Evolutionary conservation across 1,284 basidiomycete genomes (phyloP).

Genomic region (Neonothopanus nambi): DNA sequence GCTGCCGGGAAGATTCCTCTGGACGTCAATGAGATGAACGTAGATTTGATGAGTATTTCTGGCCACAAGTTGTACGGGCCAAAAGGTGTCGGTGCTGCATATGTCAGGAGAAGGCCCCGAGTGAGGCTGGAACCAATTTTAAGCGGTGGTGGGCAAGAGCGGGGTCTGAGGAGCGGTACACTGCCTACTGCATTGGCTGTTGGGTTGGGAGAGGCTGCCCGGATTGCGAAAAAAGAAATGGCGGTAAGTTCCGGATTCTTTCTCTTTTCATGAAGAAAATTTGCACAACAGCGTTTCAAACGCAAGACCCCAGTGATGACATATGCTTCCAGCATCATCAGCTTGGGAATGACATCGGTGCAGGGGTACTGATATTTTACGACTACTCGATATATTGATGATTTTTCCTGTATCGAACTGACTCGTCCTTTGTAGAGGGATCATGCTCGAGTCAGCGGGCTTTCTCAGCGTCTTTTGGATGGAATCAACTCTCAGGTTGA

Average conservation of each 20-base stretch:
- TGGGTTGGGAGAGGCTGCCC: conserved; percentile 93
- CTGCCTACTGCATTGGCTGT: conserved; percentile 89
- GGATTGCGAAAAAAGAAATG: conserved; percentile 93
- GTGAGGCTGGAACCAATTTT: conserved; percentile 95
- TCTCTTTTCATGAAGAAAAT: conserved; percentile 50
- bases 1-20: conserved; percentile 90
- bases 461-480: conserved; percentile 83
- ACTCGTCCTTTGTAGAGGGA: conserved; percentile 62
- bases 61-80: conserved; percentile 99
- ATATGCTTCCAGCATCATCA: conserved; percentile 31
- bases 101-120: conserved; percentile 90
- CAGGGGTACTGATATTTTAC: conserved; percentile 83
- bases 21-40: conserved; percentile 94
- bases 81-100: conserved; percentile 94
- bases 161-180: conserved; percentile 93
- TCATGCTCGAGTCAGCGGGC: conserved; percentile 71
- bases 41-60: conserved; percentile 95
- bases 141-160: conserved; percentile 96
- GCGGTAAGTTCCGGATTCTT: conserved; percentile 58
- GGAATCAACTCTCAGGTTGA: conserved; percentile 85
- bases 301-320: conserved; percentile 39
- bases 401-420: conserved; percentile 19
- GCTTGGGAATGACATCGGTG: conserved; percentile 69
- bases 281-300: conserved; percentile 32
- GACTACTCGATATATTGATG: neutral